These are phyloP conservation scores for Septoria petroselini DNA, from an alignment of 2,329 filamentous ascomycete genomes.

Conservation along the genomic window DNA sequence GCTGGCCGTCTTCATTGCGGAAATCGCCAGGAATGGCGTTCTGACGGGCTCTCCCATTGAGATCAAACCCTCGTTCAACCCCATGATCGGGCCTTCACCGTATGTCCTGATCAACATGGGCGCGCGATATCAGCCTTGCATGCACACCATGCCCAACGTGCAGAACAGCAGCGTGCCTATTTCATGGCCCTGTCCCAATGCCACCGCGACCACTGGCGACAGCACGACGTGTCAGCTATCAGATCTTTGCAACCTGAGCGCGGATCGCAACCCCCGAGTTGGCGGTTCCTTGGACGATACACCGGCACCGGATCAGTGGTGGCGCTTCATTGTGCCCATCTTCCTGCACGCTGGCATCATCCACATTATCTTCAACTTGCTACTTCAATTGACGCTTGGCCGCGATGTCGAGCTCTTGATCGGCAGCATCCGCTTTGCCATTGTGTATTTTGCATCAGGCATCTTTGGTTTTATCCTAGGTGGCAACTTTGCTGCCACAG, in stretches of 20 bases:
- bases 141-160: conserved; percentile 74
- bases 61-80: conserved; percentile 84
- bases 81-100: conserved; percentile 92
- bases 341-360: conserved; percentile 93
- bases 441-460: conserved; percentile 86
- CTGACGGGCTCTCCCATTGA: conserved; percentile 75
- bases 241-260: conserved; percentile 78
- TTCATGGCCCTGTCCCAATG: conserved; percentile 76
- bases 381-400: conserved; percentile 84
- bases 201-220: conserved; percentile 59
- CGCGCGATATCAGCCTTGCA: conserved; percentile 85
- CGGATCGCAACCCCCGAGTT: conserved; percentile 63
- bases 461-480: conserved; percentile 96
- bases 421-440: conserved; percentile 77
- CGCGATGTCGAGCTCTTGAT: conserved; percentile 91
- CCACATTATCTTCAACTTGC: conserved; percentile 92
- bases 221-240: conserved; percentile 66
- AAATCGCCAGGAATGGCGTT: conserved; percentile 76
- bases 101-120: conserved; percentile 97
- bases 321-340: conserved; percentile 89
- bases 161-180: conserved; percentile 50
- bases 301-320: conserved; percentile 87
- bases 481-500: conserved; percentile 83
- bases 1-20: conserved; percentile 80
- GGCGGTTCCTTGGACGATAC: conserved; percentile 52